Percentiles rank a stretch among this genome's conserved stretches.
Conservation (phyloP, 139 green algal species). For the Closterium sp. region DNA sequence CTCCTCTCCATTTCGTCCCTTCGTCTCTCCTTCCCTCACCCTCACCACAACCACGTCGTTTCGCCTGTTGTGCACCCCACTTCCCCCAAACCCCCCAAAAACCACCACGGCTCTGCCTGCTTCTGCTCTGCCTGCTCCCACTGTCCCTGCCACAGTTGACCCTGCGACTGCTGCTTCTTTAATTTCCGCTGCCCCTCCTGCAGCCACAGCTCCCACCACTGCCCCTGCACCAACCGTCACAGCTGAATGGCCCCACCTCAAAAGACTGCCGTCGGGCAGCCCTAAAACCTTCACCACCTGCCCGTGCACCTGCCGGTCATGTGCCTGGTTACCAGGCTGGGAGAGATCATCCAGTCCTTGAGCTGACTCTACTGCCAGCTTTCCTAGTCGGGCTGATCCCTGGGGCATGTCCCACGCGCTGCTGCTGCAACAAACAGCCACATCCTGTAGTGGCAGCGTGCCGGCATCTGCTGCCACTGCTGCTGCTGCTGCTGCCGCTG, state of each 20-base stretch:
- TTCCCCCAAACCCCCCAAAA: slow-evolving; percentile 25
- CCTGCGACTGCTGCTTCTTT: not conserved
- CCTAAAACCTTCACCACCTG: slow-evolving; percentile 8
- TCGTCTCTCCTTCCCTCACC: not conserved
- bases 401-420: not conserved
- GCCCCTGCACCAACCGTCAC: slow-evolving; percentile 9
- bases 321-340: not conserved
- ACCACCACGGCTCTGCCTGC: slow-evolving; percentile 3
- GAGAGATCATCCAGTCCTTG: not conserved
- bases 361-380: not conserved
- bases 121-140: not conserved
- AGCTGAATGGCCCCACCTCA: slow-evolving; percentile 18
- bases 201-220: not conserved
- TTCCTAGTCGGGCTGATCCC: too few relatives aligned
- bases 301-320: not conserved
- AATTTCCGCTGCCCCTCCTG: not conserved
- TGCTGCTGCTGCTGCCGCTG: too few relatives aligned
- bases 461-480: not conserved
- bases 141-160: not conserved
- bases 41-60: slow-evolving; percentile 17
- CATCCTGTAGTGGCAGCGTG: not conserved
- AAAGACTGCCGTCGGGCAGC: not conserved
- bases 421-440: not conserved
- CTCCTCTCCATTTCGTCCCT: not conserved
- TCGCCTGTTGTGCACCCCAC: not conserved